phyloP scores from a whole-genome alignment of 225 moss, liverwort and hornwort genomes.

The Polytrichum formosum region DNA sequence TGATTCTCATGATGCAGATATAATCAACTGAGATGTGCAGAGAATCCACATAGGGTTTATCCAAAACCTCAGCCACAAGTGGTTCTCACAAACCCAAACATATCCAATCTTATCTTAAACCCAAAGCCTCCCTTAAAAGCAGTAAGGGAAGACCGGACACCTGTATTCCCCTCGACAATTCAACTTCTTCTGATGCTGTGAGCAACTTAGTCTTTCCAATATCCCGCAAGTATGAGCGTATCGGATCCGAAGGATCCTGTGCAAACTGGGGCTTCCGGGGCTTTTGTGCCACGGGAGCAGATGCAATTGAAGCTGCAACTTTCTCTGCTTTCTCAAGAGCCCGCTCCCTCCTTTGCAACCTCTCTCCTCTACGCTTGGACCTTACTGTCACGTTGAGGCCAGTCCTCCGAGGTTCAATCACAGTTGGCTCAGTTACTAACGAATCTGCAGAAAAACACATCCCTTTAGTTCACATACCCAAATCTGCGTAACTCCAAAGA shows the following conservation, averaged over 20 bases:
- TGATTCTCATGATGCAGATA: neutral
- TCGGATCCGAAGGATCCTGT: conserved; percentile 66
- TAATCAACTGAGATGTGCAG: neutral
- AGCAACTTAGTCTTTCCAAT: conserved; percentile 74
- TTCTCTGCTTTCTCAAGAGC: conserved; percentile 73
- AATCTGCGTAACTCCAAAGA: no score
- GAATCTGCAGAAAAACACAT: conserved; percentile 14
- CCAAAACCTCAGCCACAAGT: no score
- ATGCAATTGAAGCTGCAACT: conserved; percentile 42
- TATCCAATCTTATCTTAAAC: no score
- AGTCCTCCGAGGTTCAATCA: conserved; percentile 8
- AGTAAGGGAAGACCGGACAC: conserved; percentile 14
- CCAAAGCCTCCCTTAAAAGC: neutral
- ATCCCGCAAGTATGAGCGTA: conserved; percentile 78
- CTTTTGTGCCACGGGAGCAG: conserved; percentile 29
- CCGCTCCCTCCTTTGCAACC: conserved; percentile 71
- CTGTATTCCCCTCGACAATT: conserved; percentile 70
- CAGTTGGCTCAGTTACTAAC: conserved; percentile 7
- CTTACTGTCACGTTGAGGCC: conserved; percentile 49
- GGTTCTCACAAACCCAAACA: no score
- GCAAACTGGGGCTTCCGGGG: conserved; percentile 55
- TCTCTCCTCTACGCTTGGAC: conserved; percentile 61
- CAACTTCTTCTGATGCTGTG: conserved; percentile 70
- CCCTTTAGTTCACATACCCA: no score
- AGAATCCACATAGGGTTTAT: neutral